Evolutionary conservation across 148 eudicot species (phyloP), one percentile per base, ranked within the genome.

Genomic region (Fallopia convolvulus): DNA sequence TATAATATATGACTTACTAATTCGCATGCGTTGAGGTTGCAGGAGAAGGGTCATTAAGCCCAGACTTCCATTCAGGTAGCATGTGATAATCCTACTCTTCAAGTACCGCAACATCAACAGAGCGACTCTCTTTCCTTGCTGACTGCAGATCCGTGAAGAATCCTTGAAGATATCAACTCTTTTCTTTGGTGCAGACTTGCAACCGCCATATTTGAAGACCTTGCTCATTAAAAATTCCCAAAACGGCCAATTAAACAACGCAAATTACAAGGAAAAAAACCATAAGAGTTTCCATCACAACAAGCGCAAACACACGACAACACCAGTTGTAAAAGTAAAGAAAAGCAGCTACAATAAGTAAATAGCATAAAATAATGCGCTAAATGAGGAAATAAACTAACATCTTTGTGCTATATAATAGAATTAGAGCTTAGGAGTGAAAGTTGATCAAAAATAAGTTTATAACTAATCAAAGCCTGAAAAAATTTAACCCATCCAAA

Each of bases 31-130:
- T 61, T 63, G 99, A 96, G 49, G 98, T 83, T 17, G 98, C 97
- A 42, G 99, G 98, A 33, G 99, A 91, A 18, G 98, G 98, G 80
- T 93, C 89, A 44, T 90, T 90, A 73, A 96, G 98, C 78, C 93
- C 98, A 46, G 91, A 68, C 77, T 93, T 93, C 98, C 98, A 96
- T 76, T 96, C 99, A 3, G 90, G 87, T 76, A 96, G 85, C 93
- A 93, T 93, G 85, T 89, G 98, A 82, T 93, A 88, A 71, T 91
- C 97, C 74, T 96, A 97, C 87, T 93, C 97, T 81, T 93, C 97
- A 5, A 90, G 89, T 74, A 90, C 83, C 7, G 86, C 79, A 72
- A 85, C 94, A 79, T 96, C 98, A 33, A 77, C 85, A 5, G 88
- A 75, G 21, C 94, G 93, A 76, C 94, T 91, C 71, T 96, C 99